Evolutionary conservation across 768 basidiomycete species (phyloP).

Genomic region (Tylopilus rubrobrunneus): DNA sequence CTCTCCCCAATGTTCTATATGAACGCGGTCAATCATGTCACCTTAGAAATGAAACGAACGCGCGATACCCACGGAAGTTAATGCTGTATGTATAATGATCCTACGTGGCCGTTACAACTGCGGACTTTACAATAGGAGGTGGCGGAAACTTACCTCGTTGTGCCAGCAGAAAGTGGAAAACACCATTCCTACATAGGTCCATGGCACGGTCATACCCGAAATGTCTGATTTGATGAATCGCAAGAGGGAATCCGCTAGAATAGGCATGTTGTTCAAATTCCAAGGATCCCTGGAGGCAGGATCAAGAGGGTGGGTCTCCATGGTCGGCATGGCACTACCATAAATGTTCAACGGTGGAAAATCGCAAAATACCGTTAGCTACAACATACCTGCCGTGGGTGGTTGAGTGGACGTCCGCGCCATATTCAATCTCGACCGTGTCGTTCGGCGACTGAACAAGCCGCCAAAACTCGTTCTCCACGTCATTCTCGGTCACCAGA

Average conservation of each 20-base stretch:
- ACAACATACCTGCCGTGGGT: constrained; percentile 88
- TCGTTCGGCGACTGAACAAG: constrained; percentile 86
- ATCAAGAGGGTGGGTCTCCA: constrained; percentile 89
- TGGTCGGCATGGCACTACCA: constrained; percentile 85
- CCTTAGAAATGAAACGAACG: constrained; percentile 14
- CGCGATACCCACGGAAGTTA: constrained; percentile 70
- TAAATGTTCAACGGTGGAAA: constrained; percentile 28
- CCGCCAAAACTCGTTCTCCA: constrained; percentile 96
- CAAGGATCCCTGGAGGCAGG: constrained; percentile 87
- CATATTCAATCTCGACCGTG: constrained; percentile 97
- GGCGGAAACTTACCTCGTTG: constrained; percentile 67
- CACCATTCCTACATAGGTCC: constrained; percentile 99
- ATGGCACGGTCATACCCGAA: constrained; percentile 98
- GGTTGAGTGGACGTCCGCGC: constrained; percentile 97
- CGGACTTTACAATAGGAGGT: constrained; percentile 15
- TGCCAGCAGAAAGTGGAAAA: constrained; percentile 99
- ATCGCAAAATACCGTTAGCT: constrained; percentile 7
- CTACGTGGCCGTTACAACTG: constrained; percentile 38
- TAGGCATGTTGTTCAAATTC: constrained; percentile 98
- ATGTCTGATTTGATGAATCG: constrained; percentile 99
- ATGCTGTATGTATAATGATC: constrained; percentile 98
- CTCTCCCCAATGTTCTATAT: constrained; percentile 97
- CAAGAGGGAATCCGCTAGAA: constrained; percentile 85
- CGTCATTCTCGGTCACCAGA: constrained; percentile 80
- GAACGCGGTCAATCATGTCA: constrained; percentile 25